Conservation (phyloP, 495 filamentous ascomycete genomes). For the Clavariopsis aquatica region DNA sequence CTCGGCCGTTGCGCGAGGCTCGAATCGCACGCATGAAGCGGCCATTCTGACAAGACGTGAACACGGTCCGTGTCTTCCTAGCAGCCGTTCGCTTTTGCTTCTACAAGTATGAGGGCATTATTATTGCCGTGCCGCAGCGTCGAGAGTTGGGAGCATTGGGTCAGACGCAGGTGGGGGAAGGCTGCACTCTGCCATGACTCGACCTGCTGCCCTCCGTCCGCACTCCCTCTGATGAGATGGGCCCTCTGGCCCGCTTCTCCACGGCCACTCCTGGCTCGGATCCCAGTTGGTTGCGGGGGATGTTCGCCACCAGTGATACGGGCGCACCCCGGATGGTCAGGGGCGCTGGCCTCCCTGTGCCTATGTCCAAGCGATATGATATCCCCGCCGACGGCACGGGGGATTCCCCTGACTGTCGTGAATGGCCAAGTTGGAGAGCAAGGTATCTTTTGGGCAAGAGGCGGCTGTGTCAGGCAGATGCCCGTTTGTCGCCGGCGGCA, state of each 20-base stretch:
- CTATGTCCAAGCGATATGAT: no score
- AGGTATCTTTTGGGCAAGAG: not conserved
- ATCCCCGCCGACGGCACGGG: not conserved
- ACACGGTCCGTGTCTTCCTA: no score
- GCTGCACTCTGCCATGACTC: not conserved
- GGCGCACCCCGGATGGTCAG: not conserved
- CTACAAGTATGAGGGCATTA: no score
- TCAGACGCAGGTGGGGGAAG: not conserved
- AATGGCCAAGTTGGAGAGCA: not conserved
- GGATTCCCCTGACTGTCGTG: not conserved
- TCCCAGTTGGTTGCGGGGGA: constrained; percentile 1
- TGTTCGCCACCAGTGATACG: not conserved
- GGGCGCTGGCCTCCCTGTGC: constrained; percentile 15
- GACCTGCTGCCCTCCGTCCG: not conserved
- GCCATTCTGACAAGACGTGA: not conserved
- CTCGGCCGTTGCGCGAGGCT: not conserved
- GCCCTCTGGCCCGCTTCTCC: not conserved
- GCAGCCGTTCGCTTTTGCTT: no score
- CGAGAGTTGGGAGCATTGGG: not conserved
- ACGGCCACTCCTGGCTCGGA: not conserved
- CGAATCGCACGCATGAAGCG: not conserved
- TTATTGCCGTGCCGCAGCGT: not conserved
- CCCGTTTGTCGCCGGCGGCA: not conserved
- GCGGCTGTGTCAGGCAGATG: not conserved
- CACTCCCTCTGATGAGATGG: not conserved